A percentile compares a stretch with the other conserved stretches of the same genome.
phyloP scores from a whole-genome alignment of 2,329 filamentous ascomycete genomes.

The Aspergillus sp. region DNA sequence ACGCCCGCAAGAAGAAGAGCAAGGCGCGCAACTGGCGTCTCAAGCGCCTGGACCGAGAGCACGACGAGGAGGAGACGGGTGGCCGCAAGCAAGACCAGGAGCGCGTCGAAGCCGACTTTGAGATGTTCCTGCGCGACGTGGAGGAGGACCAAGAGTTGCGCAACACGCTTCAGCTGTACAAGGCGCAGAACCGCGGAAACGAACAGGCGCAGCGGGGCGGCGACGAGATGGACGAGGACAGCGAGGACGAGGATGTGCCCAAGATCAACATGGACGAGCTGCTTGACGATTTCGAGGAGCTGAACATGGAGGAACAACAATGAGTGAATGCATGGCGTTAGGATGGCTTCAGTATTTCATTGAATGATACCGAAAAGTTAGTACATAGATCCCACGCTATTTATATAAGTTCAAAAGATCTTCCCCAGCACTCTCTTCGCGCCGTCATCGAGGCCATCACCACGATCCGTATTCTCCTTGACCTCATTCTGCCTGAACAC shows the following conservation, averaged over 20 bases:
- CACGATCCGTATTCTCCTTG: constrained; percentile 13
- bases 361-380: constrained; percentile 6
- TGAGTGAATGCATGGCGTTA: constrained; percentile 5
- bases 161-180: constrained; percentile 77
- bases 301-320: constrained; percentile 55
- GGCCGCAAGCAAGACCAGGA: constrained; percentile 51
- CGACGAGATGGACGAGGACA: constrained; percentile 49
- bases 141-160: constrained; percentile 90
- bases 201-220: constrained; percentile 32
- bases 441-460: constrained; percentile 25
- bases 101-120: constrained; percentile 89
- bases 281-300: constrained; percentile 86
- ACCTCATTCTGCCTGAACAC: constrained; percentile 38
- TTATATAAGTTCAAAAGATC: constrained; percentile 29
- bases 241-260: constrained; percentile 56
- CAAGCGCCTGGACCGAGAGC: constrained; percentile 84
- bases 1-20: constrained; percentile 73
- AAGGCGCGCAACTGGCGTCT: constrained; percentile 84
- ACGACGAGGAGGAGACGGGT: constrained; percentile 52
- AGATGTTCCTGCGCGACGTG: constrained; percentile 92
- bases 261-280: constrained; percentile 70
- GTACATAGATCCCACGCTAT: constrained; percentile 4
- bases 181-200: constrained; percentile 45
- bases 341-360: not conserved
- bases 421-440: constrained; percentile 37